These are phyloP conservation scores for Zea mays DNA, from an alignment of 176 grass and related monocot genomes.

Conservation along the genomic window Zm-B73-REFERENCE-NAM-5.0 NC_050098.1:233974001-233974500, in stretches of 20 bases:
- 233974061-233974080: background rate
- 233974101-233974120: slow-evolving; percentile 4
- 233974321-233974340: slow-evolving; percentile 69
- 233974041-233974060: slow-evolving; percentile 48
- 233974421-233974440: background rate
- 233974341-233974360: slow-evolving; percentile 72
- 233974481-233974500: background rate
- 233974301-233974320: slow-evolving; percentile 29
- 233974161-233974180: slow-evolving; percentile 92
- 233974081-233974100: background rate
- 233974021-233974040: slow-evolving; percentile 99
- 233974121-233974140: slow-evolving; percentile 7
- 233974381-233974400: slow-evolving; percentile 19
- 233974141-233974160: slow-evolving; percentile 37
- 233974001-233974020: slow-evolving; percentile 94
- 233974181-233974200: slow-evolving; percentile 84
- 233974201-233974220: slow-evolving; percentile 89
- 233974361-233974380: slow-evolving; percentile 74
- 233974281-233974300: too few species aligned
- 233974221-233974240: slow-evolving; percentile 85
- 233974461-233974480: background rate
- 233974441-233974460: background rate
- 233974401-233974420: background rate
- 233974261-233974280: too few species aligned
- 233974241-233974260: slow-evolving; percentile 87